Percentiles rank a stretch among this genome's conserved stretches.
Conservation (phyloP, 805 yeast genomes). For the Yarrowia osloensis region DNA sequence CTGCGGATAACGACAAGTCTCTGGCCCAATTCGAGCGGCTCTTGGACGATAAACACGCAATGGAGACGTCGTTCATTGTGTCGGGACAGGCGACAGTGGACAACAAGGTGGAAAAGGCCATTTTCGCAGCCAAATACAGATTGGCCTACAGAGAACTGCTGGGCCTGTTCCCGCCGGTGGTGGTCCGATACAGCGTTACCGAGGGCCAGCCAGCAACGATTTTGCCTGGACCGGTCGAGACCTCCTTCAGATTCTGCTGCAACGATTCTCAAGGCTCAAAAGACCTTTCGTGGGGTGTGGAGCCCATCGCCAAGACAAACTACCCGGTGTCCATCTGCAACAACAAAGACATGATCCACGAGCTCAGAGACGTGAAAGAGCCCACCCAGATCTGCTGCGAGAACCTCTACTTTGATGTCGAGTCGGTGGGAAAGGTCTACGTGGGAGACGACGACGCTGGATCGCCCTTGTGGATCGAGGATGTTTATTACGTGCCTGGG, state of each 20-base stretch:
- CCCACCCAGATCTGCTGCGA: conserved; percentile 12
- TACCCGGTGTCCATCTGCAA: conserved; percentile 18
- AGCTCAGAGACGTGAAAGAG: neutral
- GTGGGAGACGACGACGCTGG: neutral
- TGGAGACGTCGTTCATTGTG: conserved; percentile 8
- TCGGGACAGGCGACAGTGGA: neutral
- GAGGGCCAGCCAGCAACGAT: neutral
- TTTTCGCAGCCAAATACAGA: conserved; percentile 10
- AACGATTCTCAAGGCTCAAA: neutral
- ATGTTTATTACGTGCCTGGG: conserved; percentile 23
- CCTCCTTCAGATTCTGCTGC: conserved; percentile 13
- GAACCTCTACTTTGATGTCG: conserved; percentile 10
- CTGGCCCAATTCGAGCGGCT: neutral
- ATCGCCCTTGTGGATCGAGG: conserved; percentile 1
- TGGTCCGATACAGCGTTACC: conserved; percentile 2
- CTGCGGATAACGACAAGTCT: neutral
- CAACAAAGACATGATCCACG: conserved; percentile 5
- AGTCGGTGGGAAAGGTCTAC: conserved; percentile 9
- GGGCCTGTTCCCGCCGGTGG: conserved; percentile 1
- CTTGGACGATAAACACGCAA: neutral
- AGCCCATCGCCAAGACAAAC: neutral
- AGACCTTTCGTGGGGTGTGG: neutral
- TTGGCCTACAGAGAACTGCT: neutral
- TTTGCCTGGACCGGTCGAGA: neutral
- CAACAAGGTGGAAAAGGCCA: neutral